Evolutionary conservation across 163 green algal species (phyloP).

Genomic region (Prototheca cutis): DNA sequence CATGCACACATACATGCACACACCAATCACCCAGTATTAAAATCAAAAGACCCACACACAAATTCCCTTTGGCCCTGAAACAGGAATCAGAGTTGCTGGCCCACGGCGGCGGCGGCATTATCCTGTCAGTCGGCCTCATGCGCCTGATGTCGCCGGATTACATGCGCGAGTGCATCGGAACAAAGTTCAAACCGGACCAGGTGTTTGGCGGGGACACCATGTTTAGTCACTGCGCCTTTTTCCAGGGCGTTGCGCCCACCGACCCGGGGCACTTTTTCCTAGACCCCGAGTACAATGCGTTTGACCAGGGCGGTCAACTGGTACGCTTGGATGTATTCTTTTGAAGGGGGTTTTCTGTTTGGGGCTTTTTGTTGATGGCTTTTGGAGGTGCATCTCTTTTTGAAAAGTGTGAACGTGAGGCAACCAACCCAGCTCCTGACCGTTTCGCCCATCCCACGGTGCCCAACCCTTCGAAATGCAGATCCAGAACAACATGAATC

Average conservation of each 20-base stretch:
- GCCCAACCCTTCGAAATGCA: background rate
- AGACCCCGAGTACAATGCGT: constrained; percentile 7
- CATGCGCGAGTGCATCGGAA: constrained; percentile 5
- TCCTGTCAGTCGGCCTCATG: constrained; percentile 10
- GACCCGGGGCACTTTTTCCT: constrained; percentile 11
- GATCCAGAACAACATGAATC: background rate
- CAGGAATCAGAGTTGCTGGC: constrained; percentile 7
- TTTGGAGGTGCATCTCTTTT: background rate
- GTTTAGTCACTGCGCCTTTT: constrained; percentile 11
- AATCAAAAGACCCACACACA: too few species aligned
- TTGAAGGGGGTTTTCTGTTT: too few species aligned
- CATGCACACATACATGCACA: too few species aligned
- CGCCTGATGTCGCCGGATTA: constrained; percentile 1
- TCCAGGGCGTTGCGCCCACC: constrained; percentile 9
- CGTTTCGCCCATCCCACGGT: background rate
- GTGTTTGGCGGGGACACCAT: constrained; percentile 9
- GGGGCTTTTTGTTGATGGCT: background rate
- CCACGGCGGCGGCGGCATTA: constrained; percentile 13
- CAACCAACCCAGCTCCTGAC: background rate
- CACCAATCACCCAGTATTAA: too few species aligned
- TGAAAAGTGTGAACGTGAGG: background rate
- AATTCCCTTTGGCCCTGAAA: too few species aligned
- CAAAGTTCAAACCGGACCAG: background rate
- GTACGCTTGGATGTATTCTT: too few species aligned
- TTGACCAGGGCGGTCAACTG: constrained; percentile 14